Evolutionary conservation across 2,329 filamentous ascomycete genomes (phyloP).

Genomic region (Ceratocystis ficicola): DNA sequence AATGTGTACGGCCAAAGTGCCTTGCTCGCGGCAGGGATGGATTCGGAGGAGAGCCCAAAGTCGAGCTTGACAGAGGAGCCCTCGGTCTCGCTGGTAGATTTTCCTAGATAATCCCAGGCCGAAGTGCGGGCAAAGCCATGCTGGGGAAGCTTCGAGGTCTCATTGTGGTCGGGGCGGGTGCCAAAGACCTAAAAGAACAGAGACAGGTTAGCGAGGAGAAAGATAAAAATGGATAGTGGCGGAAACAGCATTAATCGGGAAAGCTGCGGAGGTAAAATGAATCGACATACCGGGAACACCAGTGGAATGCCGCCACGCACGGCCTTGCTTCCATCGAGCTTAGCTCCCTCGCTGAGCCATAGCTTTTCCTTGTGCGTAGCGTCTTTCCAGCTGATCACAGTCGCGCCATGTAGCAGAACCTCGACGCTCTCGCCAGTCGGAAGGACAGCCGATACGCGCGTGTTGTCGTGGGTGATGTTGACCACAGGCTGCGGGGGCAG

Average conservation of each 20-base stretch:
- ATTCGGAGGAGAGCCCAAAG: constrained; percentile 71
- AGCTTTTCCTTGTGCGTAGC: constrained; percentile 67
- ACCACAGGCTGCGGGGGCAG: constrained; percentile 66
- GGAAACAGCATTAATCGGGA: no score
- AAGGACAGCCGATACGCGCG: constrained; percentile 63
- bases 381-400: constrained; percentile 86
- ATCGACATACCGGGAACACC: constrained; percentile 68
- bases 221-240: no score
- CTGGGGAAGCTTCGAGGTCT: constrained; percentile 71
- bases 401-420: constrained; percentile 82
- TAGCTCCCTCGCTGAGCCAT: constrained; percentile 69
- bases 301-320: constrained; percentile 86
- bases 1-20: constrained; percentile 78
- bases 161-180: constrained; percentile 59
- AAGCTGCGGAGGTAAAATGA: background rate
- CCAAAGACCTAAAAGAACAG: constrained; percentile 59
- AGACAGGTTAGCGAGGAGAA: background rate
- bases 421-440: constrained; percentile 79
- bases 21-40: constrained; percentile 55
- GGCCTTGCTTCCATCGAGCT: constrained; percentile 74
- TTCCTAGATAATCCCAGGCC: constrained; percentile 88
- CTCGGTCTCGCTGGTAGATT: constrained; percentile 46
- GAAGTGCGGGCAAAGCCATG: constrained; percentile 89
- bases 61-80: constrained; percentile 72
- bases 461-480: constrained; percentile 57